These are phyloP conservation scores for Penicillium verrucosum DNA, from an alignment of 2,329 filamentous ascomycete species.

Conservation along the genomic window DNA sequence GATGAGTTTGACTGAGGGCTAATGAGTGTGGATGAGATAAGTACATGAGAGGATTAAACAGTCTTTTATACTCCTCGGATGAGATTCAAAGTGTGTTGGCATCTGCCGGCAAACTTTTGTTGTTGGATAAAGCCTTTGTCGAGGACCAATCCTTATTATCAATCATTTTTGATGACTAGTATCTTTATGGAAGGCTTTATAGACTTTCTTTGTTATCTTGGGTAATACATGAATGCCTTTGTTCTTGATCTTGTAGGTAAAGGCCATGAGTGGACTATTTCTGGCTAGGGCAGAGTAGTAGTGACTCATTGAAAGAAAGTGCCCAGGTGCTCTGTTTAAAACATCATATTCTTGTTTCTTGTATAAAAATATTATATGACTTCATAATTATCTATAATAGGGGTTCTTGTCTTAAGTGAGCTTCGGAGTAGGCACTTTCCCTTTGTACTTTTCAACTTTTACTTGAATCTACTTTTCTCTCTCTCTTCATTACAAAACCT, in stretches of 20 bases:
- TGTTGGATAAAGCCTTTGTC: background rate
- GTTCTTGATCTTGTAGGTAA: background rate
- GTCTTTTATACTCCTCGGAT: background rate
- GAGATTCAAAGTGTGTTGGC: background rate
- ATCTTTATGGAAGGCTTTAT: background rate
- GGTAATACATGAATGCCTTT: background rate
- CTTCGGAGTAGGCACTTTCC: too few species aligned
- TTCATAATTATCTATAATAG: too few species aligned
- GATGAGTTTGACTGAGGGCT: background rate
- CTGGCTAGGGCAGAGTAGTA: background rate
- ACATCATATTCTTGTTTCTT: too few species aligned
- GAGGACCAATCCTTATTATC: background rate
- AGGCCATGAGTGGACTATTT: background rate
- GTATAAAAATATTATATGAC: too few species aligned
- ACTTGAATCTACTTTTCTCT: too few species aligned
- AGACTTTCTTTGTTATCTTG: background rate
- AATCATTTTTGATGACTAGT: background rate
- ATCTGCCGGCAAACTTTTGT: background rate
- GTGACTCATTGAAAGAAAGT: background rate
- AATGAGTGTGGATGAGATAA: background rate
- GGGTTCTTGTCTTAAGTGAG: too few species aligned
- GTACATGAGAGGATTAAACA: background rate
- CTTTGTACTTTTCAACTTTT: too few species aligned
- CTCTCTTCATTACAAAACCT: too few species aligned
- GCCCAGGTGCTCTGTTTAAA: too few species aligned